Base-by-base conservation (phyloP, 139 green algal genomes). In the Raphidocelis subcapitata region DNA sequence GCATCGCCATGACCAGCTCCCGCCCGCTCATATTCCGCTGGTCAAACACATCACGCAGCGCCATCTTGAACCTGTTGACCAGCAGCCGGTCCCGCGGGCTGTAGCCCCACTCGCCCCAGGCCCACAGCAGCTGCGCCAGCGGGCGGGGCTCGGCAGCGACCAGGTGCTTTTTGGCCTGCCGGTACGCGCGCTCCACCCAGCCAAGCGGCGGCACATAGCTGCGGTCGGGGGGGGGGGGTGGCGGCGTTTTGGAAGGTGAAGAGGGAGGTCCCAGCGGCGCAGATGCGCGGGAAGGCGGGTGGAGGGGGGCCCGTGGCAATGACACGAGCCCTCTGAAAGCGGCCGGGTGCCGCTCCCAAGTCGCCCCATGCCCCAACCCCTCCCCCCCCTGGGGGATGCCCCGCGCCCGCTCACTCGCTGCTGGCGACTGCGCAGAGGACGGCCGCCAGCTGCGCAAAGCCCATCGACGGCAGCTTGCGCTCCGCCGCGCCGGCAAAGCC, bases 101-200 rank as follows among this genome's bases (percentile, higher is more conserved):
- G 61, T 77, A 77, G 2, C 70, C 70, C 60, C 68, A 37, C 32
- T 70, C 46, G 20, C 69, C 70, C 70, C 70, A 77, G 2, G 70
- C 70, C 46, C 70, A 70, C 70, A 77, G 41, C 47, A 77, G 47
- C 14, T 5, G 3, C 16, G 24, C 33, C 2, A 77, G 26, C 8
- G 68, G 59, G 20, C 4, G 47, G 2, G 61, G 44, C 24, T 56
- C 61, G 28, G 70, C 61, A n/a, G 61, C 62, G 54, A 64, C 60
- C 21, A 77, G 46, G 61, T 77, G 70, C 70, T 77, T 77, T 31
- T 29, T 31, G 24, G 70, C 70, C 61, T 77, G 70, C 14, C 70
- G 28, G 49, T 77, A 77, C 23, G 44, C 33, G 61, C 62, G 61
- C 70, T 77, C 70, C 2, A 77, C 62, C 70, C 70, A 77, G 29